Percentiles rank a stretch among this genome's conserved stretches.
These are phyloP conservation scores for Clohesyomyces aquaticus DNA, from an alignment of 495 filamentous ascomycete genomes.

Conservation along the genomic window DNA sequence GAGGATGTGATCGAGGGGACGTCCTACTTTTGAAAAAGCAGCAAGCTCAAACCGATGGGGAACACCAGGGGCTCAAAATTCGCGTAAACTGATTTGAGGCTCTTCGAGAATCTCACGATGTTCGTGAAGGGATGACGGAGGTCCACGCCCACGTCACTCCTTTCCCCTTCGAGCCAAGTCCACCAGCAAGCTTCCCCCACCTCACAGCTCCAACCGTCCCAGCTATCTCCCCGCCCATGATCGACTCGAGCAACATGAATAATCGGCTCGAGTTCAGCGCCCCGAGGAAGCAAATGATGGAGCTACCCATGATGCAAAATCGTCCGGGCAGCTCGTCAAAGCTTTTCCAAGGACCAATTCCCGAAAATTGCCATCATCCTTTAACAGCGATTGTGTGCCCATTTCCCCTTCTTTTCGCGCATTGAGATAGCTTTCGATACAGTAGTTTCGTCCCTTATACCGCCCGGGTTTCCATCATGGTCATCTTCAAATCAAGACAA, in stretches of 20 bases:
- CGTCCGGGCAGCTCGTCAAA: not conserved
- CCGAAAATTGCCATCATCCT: not conserved
- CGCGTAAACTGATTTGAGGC: too few species aligned
- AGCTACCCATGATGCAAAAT: not conserved
- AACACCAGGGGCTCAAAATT: too few species aligned
- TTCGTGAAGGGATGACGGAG: not conserved
- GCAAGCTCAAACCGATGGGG: too few species aligned
- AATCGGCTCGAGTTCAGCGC: conserved; percentile 7
- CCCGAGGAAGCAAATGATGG: conserved; percentile 14
- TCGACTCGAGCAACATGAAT: conserved; percentile 30
- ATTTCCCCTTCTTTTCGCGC: not conserved
- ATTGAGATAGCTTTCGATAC: not conserved
- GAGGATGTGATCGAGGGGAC: too few species aligned
- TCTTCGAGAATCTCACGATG: not conserved
- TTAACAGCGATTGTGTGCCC: not conserved
- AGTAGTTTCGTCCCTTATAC: too few species aligned
- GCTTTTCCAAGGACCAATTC: not conserved
- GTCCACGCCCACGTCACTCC: not conserved
- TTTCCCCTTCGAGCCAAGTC: conserved; percentile 6
- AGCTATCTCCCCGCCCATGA: conserved; percentile 23
- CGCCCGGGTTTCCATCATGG: conserved; percentile 20
- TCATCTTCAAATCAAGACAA: conserved; percentile 50
- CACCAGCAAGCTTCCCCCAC: conserved; percentile 8
- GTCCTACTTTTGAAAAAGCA: too few species aligned
- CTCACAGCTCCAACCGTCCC: conserved; percentile 2